Base-by-base conservation (phyloP, 2,329 filamentous ascomycete species). In the Talaromyces sp. region DNA sequence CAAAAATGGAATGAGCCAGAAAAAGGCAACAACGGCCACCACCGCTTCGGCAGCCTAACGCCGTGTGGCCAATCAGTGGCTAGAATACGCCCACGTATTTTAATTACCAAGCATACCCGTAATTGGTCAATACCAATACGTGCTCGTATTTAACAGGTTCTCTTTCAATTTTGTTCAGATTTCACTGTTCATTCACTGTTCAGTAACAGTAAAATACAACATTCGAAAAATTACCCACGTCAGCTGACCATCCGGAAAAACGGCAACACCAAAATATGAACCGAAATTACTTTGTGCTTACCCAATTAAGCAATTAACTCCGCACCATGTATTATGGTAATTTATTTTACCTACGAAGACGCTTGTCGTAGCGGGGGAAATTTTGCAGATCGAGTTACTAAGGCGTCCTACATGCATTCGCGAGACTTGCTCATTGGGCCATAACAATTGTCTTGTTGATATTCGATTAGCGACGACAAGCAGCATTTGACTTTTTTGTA, bases 21-120 rank as follows among this genome's bases (percentile, higher is more conserved):
- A 52, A 39, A 52, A 52, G 48, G 48, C 48, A 52, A 39, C 33
- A 36, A 52, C 48, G 33, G 33, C 48, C 33, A 17, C 17, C 33
- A 19, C 11, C 48, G 48, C 28, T 36, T 33, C 28, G 28, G 48
- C 48, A 17, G 19, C 48, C 48, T 52, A 52, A 52, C 48, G 11
- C 33, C 21, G 33, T 25, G 7, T 19, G 48, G 19, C 48, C 48
- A 52, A 52, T 52, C 48, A 52, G 19, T 13, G 22, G 19, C 4
- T 7, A 39, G 33, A 6, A 37, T 52, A 25, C 48, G 13, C 13
- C 48, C 48, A 52, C 48, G 48, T 52, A 52, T 52, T 52, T 25
- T 52, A n/a, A 21, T 51, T 35, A 25, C 46, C 46, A 17, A 31
- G 22, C 21, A 13, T 17, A 11, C 11, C 17, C n/a, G 43, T 46